A percentile compares a stretch with the other conserved stretches of the same genome.
Evolutionary conservation across 345 rosid genomes (phyloP).

Genomic region (Arabidopsis suecica): DNA sequence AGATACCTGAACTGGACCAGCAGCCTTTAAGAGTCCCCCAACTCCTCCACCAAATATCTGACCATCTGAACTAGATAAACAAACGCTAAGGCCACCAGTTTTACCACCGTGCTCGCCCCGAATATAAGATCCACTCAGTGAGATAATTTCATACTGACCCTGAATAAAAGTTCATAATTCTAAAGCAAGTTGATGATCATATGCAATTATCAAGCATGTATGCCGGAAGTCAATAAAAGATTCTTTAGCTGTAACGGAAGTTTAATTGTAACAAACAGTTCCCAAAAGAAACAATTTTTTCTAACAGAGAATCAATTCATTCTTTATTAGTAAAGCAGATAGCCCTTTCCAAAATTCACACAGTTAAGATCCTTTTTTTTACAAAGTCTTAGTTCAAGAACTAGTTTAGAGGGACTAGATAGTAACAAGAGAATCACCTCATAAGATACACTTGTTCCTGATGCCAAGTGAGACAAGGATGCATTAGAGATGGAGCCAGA

Average conservation of each 20-base stretch:
- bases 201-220: constrained; percentile 29
- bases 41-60: constrained; percentile 94
- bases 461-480: constrained; percentile 79
- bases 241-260: constrained; percentile 7
- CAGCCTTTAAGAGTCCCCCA: constrained; percentile 82
- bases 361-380: not conserved
- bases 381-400: not conserved
- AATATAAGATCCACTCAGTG: constrained; percentile 84
- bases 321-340: not conserved
- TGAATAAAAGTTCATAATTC: constrained; percentile 43
- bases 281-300: not conserved
- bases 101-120: constrained; percentile 75
- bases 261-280: constrained; percentile 8
- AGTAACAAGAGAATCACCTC: constrained; percentile 59
- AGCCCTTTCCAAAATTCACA: constrained; percentile 17
- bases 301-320: not conserved
- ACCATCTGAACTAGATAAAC: constrained; percentile 72
- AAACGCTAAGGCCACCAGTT: constrained; percentile 88
- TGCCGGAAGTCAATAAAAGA: not conserved
- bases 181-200: constrained; percentile 29
- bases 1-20: constrained; percentile 90
- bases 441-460: constrained; percentile 80
- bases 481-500: constrained; percentile 83
- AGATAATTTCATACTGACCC: constrained; percentile 90
- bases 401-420: constrained; percentile 23